Conservation (phyloP, 1,284 basidiomycete genomes). For the Fomitopsis pinicola region DNA sequence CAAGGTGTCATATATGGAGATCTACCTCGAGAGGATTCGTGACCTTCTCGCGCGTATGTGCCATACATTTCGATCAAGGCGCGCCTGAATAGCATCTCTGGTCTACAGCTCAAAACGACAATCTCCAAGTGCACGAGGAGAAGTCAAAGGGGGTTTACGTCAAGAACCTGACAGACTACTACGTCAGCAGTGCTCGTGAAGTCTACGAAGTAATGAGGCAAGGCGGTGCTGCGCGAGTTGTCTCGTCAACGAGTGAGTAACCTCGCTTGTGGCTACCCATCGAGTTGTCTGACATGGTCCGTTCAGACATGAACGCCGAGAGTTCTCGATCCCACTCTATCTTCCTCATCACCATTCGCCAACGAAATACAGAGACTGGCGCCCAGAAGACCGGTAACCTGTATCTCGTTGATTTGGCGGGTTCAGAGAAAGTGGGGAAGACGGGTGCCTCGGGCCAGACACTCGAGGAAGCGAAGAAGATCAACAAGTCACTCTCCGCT, state of each 20-base stretch:
- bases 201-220: slow-evolving; percentile 99
- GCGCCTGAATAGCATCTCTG: neutral
- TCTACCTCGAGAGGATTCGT: slow-evolving; percentile 96
- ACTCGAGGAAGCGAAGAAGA: slow-evolving; percentile 99
- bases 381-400: slow-evolving; percentile 96
- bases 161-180: slow-evolving; percentile 96
- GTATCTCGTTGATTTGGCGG: slow-evolving; percentile 97
- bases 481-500: slow-evolving; percentile 97
- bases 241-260: slow-evolving; percentile 89
- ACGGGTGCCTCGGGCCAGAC: slow-evolving; percentile 99
- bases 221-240: slow-evolving; percentile 87
- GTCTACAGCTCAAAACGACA: slow-evolving; percentile 89
- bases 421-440: slow-evolving; percentile 99
- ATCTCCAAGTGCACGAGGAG: slow-evolving; percentile 98
- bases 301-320: slow-evolving; percentile 97
- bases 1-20: slow-evolving; percentile 99
- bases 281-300: slow-evolving; percentile 4
- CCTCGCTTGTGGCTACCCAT: neutral
- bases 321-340: slow-evolving; percentile 99
- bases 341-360: slow-evolving; percentile 96
- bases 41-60: slow-evolving; percentile 92
- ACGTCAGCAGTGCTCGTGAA: slow-evolving; percentile 94
- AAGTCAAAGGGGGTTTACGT: slow-evolving; percentile 98
- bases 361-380: slow-evolving; percentile 94
- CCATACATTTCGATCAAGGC: neutral